A percentile compares a stretch with the other conserved stretches of the same genome.
Evolutionary conservation across 2,329 filamentous ascomycete species (phyloP).

Genomic region (Microcyclospora pomicola): DNA sequence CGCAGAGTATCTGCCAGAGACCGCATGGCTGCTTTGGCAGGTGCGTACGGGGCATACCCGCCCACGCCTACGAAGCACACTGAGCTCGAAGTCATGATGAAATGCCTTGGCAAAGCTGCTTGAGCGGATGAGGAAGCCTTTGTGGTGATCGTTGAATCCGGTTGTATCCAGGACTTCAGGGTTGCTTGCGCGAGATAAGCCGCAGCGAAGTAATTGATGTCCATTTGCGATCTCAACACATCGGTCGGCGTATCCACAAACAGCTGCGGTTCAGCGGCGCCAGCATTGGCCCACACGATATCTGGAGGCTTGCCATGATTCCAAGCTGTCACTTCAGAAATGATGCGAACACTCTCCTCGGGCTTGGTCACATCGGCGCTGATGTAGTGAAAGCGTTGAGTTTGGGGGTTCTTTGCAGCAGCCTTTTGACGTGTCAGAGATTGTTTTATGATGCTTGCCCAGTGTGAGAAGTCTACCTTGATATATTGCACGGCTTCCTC

Average conservation of each 20-base stretch:
- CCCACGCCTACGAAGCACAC: slow-evolving; percentile 61
- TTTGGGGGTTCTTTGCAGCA: slow-evolving; percentile 48
- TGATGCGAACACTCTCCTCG: slow-evolving; percentile 54
- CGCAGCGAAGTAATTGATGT: slow-evolving; percentile 79
- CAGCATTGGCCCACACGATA: slow-evolving; percentile 83
- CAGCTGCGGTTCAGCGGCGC: slow-evolving; percentile 57
- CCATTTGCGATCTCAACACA: slow-evolving; percentile 65
- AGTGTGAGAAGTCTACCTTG: slow-evolving; percentile 34
- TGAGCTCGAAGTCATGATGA: slow-evolving; percentile 76
- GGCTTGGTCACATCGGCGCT: slow-evolving; percentile 64
- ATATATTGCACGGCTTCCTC: slow-evolving; percentile 53
- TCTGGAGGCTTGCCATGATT: slow-evolving; percentile 63
- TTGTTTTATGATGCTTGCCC: background rate
- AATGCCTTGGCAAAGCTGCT: slow-evolving; percentile 49
- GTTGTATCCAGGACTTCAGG: slow-evolving; percentile 57
- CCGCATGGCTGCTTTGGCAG: slow-evolving; percentile 73
- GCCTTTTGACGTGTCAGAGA: slow-evolving; percentile 32
- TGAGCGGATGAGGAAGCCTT: slow-evolving; percentile 2
- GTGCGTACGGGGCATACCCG: slow-evolving; percentile 73
- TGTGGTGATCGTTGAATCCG: slow-evolving; percentile 18
- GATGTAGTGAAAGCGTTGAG: slow-evolving; percentile 72
- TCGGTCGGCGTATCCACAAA: slow-evolving; percentile 61
- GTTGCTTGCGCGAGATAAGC: slow-evolving; percentile 76
- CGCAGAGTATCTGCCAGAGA: slow-evolving; percentile 69
- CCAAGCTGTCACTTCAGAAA: slow-evolving; percentile 63